A percentile compares a stretch with the other conserved stretches of the same genome.
Conservation (phyloP, 2,329 filamentous ascomycete species). For the Apiospora marii region DNA sequence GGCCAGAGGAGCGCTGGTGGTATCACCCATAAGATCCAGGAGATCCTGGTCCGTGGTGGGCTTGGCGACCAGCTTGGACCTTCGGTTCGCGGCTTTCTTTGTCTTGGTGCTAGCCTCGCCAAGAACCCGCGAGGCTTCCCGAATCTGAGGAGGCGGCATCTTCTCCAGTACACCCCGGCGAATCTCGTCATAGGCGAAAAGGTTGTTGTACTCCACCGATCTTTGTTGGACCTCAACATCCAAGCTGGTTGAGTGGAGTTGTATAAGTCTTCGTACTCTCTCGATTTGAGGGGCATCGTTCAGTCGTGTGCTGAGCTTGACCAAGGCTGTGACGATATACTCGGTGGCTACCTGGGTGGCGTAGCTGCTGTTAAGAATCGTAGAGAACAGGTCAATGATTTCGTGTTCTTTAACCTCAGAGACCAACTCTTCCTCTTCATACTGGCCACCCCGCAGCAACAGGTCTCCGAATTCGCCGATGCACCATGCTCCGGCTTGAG, state of each 20-base stretch:
- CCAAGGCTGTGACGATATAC: conserved; percentile 93
- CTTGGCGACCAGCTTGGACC: conserved; percentile 75
- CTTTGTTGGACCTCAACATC: conserved; percentile 97
- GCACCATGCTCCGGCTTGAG: conserved; percentile 92
- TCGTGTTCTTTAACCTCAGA: conserved; percentile 83
- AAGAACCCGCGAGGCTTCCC: conserved; percentile 90
- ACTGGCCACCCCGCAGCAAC: conserved; percentile 86
- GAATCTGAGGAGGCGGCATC: conserved; percentile 97
- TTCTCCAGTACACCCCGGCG: conserved; percentile 91
- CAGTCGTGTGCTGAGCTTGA: conserved; percentile 93
- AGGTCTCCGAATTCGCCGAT: conserved; percentile 97
- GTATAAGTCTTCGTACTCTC: conserved; percentile 79
- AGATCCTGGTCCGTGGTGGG: conserved; percentile 86
- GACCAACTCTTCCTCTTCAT: conserved; percentile 92
- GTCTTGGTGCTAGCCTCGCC: conserved; percentile 78
- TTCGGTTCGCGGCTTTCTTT: conserved; percentile 75
- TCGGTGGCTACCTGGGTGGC: conserved; percentile 90
- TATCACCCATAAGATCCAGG: conserved; percentile 89
- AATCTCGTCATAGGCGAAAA: conserved; percentile 91
- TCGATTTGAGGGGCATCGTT: conserved; percentile 86
- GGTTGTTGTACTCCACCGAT: conserved; percentile 91
- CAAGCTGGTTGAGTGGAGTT: conserved; percentile 81
- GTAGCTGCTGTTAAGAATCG: conserved; percentile 94
- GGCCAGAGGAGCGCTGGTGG: conserved; percentile 65
- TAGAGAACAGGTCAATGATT: conserved; percentile 89